A percentile compares a stretch with the other conserved stretches of the same genome.
Evolutionary conservation across 208 protist species (phyloP).

Genomic region (Trypanosoma congolense): DNA sequence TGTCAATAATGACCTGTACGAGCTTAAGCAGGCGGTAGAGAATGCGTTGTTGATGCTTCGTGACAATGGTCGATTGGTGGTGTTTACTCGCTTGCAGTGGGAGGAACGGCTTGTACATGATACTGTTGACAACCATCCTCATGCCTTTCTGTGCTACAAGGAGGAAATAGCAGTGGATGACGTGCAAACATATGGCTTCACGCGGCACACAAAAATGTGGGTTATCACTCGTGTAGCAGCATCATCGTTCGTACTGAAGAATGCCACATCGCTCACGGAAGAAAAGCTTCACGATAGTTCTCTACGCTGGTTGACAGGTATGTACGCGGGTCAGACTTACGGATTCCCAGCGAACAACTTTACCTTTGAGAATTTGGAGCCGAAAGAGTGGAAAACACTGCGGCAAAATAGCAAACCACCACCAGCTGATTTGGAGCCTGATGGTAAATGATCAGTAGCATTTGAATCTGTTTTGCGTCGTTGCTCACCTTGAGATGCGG

Average conservation of each 20-base stretch:
- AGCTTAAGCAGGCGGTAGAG: conserved; percentile 59
- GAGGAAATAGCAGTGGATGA: conserved; percentile 58
- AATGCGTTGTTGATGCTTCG: conserved; percentile 70
- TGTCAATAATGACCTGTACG: conserved; percentile 74
- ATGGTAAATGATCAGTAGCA: conserved; percentile 20
- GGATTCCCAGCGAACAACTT: conserved; percentile 87
- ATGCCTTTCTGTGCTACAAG: conserved; percentile 73
- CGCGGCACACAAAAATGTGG: conserved; percentile 85
- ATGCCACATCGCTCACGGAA: conserved; percentile 45
- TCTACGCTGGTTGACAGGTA: conserved; percentile 68
- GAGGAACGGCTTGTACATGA: conserved; percentile 69
- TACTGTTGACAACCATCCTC: conserved; percentile 60
- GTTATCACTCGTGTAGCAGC: conserved; percentile 43
- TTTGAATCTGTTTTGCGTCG: too few species aligned
- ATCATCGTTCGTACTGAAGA: conserved; percentile 73
- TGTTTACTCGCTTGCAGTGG: conserved; percentile 67
- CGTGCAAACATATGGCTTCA: conserved; percentile 55
- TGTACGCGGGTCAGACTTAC: conserved; percentile 73
- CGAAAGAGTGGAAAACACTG: conserved; percentile 36
- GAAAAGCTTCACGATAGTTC: conserved; percentile 69
- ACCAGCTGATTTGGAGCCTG: conserved; percentile 61
- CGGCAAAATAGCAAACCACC: conserved; percentile 41
- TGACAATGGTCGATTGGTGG: conserved; percentile 64
- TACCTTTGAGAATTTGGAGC: conserved; percentile 64
- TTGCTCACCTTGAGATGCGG: too few species aligned